Base-by-base conservation (phyloP, 2,329 filamentous ascomycete species). In the Cordyceps cicadae region DNA sequence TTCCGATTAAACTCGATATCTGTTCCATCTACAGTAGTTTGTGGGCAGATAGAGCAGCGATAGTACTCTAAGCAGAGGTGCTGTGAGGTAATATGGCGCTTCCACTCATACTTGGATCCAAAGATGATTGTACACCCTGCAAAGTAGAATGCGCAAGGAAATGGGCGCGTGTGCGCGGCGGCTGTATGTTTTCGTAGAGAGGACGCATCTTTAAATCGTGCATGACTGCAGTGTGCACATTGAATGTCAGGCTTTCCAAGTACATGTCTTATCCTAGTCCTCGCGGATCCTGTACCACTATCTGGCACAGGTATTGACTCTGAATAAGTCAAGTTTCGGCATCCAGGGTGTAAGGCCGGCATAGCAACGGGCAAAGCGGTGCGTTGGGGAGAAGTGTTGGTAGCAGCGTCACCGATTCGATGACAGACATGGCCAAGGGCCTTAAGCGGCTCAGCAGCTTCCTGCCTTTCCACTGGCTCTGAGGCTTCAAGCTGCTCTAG, bases 51-150 rank as follows among this genome's bases (percentile, higher is more conserved):
- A 0, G 85, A 87, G 64, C 85, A 87, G 26, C 84, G 79, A 66
- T 87, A 87, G 66, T 82, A 87, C 52, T 82, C 81, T 24, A 87
- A 71, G 64, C 84, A 87, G 24, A 99, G 81, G 74, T 99, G 94
- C 67, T 97, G 91, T 0, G 91, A 96, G n/a, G 86, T 83, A 70
- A 97, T 90, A 70, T 99, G 93, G 3, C 93, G 85, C 74, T 97
- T 97, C 94, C 93, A 99, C 72, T 97, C 92, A 69, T 97, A 97
- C 75, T 97, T 97, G 17, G 90, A 93, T 1, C 87, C 87, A 71
- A 97, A 97, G 0, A 86, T 90, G 66, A 90, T 92, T 0, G 75
- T 77, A 72, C 94, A 99, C 19, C 89, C 90, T 49, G 93, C 94
- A 67, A 87, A 87, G 0, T 87, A 85, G 70, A 97, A 93, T 3